Base-by-base conservation (phyloP, 2,329 filamentous ascomycete genomes). In the Xylariales sp. region DNA sequence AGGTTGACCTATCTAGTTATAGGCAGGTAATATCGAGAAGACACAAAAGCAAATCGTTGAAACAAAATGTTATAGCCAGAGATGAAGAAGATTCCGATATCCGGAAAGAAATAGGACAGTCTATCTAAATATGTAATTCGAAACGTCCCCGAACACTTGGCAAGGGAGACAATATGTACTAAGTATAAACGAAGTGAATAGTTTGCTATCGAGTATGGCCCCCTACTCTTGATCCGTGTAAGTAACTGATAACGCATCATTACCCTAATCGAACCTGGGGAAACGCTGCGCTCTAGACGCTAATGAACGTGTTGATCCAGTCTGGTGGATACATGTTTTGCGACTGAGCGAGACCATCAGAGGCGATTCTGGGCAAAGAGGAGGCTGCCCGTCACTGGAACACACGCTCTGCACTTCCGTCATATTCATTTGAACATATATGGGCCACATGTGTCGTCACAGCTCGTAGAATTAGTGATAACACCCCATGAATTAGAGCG, bases 281-380 rank as follows among this genome's bases (percentile, higher is more conserved):
- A 36, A 48, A 10, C 12, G 30, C 32, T 50, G 48, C 28, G 23
- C 23, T 30, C 23, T 50, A 59, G 54, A 34, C 59, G 36, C 43
- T 12, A 41, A 45, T 16, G 39, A 48, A 50, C 50, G 54, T 59
- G 60, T 36, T 28, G 46, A 18, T 49, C 46, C 54, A 64, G 32
- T 8, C n/a, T 54, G 7, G 30, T 53, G 14, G 10, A 14, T 30
- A 36, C 30, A 41, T 30, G 46, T 41, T n/a, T 41, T 8, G 45
- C 41, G 32, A 46, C 53, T 56, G 30, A 46, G 12, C 16, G 9
- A 41, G 34, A n/a, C 3, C 46, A 39, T 12, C 46, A 63, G 48
- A 63, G 63, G 64, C 43, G 59, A 63, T 36, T 48, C 32, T 28
- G 3, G 58, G 10, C n/a, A 48, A 32, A n/a, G n/a, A 4, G 10